These are phyloP conservation scores for Candida labiduridarum DNA, from an alignment of 1,139 yeast species.

Conservation along the genomic window DNA sequence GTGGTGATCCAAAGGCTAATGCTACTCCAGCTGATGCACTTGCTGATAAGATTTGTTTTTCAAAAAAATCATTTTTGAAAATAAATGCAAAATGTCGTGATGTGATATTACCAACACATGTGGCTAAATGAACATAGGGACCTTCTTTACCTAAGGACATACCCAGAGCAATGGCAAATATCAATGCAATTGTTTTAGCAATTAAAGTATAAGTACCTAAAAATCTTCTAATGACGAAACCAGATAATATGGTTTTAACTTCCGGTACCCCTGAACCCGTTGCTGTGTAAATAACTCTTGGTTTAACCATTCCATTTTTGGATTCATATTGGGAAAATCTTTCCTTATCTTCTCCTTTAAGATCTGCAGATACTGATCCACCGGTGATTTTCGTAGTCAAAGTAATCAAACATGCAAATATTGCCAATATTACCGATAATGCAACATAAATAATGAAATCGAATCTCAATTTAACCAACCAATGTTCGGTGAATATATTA, in stretches of 20 bases:
- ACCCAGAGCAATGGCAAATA: constrained; percentile 67
- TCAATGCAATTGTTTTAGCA: constrained; percentile 52
- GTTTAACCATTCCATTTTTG: constrained; percentile 10
- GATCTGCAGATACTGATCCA: constrained; percentile 13
- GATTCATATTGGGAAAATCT: not conserved
- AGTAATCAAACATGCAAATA: constrained; percentile 50
- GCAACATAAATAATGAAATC: constrained; percentile 44
- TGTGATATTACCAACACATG: constrained; percentile 64
- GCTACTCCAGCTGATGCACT: constrained; percentile 73
- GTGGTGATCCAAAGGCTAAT: constrained; percentile 69
- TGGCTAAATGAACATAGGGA: constrained; percentile 71
- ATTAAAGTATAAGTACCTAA: constrained; percentile 58
- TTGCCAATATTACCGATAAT: constrained; percentile 46
- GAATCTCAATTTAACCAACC: constrained; percentile 20
- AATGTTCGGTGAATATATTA: constrained; percentile 23
- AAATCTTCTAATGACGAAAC: constrained; percentile 57
- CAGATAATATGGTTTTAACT: constrained; percentile 58
- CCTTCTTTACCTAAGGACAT: constrained; percentile 72
- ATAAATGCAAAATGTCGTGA: constrained; percentile 55
- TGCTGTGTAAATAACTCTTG: constrained; percentile 52
- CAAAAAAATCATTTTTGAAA: constrained; percentile 52
- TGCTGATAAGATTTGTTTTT: constrained; percentile 63
- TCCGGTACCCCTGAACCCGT: constrained; percentile 71
- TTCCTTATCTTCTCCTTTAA: constrained; percentile 1
- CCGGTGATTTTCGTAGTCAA: constrained; percentile 48